Evolutionary conservation across 345 rosid genomes (phyloP).

Genomic region (Hevea brasiliensis): DNA sequence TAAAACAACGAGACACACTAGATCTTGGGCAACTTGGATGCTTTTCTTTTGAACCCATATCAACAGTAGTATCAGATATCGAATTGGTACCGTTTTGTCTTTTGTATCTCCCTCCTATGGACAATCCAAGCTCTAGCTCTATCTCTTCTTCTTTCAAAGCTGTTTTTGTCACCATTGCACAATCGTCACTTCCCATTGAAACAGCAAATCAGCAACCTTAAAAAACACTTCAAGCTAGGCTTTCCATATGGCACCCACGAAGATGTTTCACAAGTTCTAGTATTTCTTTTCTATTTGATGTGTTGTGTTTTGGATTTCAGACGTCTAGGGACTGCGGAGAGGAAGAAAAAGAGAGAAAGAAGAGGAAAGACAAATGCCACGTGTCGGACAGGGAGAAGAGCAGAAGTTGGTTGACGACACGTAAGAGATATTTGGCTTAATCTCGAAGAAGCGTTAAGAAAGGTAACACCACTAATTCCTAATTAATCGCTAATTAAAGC

Average conservation of each 20-base stretch:
- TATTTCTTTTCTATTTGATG: background rate
- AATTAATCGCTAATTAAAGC: constrained; percentile 30
- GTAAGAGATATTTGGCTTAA: constrained; percentile 25
- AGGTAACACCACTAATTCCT: constrained; percentile 32
- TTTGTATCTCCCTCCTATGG: constrained; percentile 53
- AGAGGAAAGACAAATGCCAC: constrained; percentile 25
- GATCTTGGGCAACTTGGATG: background rate
- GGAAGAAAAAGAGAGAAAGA: constrained; percentile 6
- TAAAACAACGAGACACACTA: background rate
- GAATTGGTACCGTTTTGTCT: constrained; percentile 13
- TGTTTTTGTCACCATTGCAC: constrained; percentile 23
- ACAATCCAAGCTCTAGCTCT: constrained; percentile 63
- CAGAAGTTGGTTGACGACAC: constrained; percentile 33
- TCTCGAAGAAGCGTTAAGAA: constrained; percentile 27
- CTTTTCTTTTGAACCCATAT: background rate
- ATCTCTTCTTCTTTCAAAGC: constrained; percentile 27
- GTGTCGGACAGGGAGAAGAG: constrained; percentile 32
- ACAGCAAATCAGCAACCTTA: no score
- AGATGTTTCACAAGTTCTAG: background rate
- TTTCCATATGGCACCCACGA: background rate
- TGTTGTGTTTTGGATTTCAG: constrained; percentile 12
- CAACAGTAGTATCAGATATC: background rate
- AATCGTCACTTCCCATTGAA: constrained; percentile 20
- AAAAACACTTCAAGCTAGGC: constrained; percentile 13
- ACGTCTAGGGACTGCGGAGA: background rate